Evolutionary conservation across 2,329 filamentous ascomycete genomes (phyloP), one percentile per base, ranked within the genome.

Genomic region (Penicillium thymicola): DNA sequence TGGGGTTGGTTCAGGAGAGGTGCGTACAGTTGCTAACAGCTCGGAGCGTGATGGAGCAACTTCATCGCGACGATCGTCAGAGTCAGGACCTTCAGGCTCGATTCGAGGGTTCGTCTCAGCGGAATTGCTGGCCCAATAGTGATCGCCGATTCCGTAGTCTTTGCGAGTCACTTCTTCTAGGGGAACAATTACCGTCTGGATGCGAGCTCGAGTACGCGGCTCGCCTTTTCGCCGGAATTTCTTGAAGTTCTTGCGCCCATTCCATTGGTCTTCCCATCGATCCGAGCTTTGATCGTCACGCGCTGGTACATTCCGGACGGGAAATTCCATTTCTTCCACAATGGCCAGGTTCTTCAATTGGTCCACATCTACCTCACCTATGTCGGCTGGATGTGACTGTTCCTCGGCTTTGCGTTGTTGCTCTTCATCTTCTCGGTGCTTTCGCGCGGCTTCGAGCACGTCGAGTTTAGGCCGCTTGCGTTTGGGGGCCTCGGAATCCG

Each of bases 241-340:
- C 73, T 99, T 99, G 78, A 96, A 99, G 69, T 99, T 97, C 74
- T 91, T 93, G 42, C 93, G 83, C 0, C 93, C 94, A 70, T 97
- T 96, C 94, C 94, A 99, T 38, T 81, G 82, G 0, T 90, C 86
- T 63, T 97, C 85, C 92, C 93, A 97, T 40, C 90, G 82, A 5
- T 86, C 84, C 18, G 81, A 75, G 34, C 72, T 72, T n/a, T 76
- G 70, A 51, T 75, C 62, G n/a, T 75, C 66, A 62, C 59, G 64
- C 59, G 50, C 65, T 65, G 66, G 62, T 64, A 60, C 59, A 51
- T 59, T 41, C 67, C 66, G 67, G 63, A 60, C 67, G 54, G 25
- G 81, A 0, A 97, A 70, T 9, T 88, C 81, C 75, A 96, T 89
- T 60, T 88, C 83, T 67, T 94, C 90, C 1, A 96, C 82, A 16